A percentile compares a stretch with the other conserved stretches of the same genome.
phyloP scores from a whole-genome alignment of 1,139 yeast genomes.

The Sugiyamaella xylanicola region DNA sequence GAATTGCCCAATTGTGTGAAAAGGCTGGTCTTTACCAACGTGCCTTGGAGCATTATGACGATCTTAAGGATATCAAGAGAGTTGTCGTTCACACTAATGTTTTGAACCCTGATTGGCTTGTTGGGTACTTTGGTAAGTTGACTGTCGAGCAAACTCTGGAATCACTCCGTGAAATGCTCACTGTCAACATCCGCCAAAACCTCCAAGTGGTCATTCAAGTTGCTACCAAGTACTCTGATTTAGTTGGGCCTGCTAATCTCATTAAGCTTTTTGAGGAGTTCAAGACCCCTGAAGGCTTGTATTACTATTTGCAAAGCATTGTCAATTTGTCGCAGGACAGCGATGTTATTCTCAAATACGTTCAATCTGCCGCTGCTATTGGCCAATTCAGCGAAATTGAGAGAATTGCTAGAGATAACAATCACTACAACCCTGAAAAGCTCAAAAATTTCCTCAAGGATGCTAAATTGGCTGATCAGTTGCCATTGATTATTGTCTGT shows the following conservation, averaged over 20 bases:
- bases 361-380: slow-evolving; percentile 88
- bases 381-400: slow-evolving; percentile 94
- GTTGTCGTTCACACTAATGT: slow-evolving; percentile 86
- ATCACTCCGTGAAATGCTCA: slow-evolving; percentile 83
- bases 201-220: slow-evolving; percentile 94
- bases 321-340: slow-evolving; percentile 93
- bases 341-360: slow-evolving; percentile 93
- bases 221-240: slow-evolving; percentile 93
- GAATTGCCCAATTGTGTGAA: slow-evolving; percentile 89
- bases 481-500: slow-evolving; percentile 94
- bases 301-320: slow-evolving; percentile 88
- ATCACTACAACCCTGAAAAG: slow-evolving; percentile 93
- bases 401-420: slow-evolving; percentile 91
- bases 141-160: slow-evolving; percentile 92
- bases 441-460: slow-evolving; percentile 96
- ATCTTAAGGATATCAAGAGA: slow-evolving; percentile 91
- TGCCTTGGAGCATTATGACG: slow-evolving; percentile 94
- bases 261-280: slow-evolving; percentile 92
- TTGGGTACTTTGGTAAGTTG: slow-evolving; percentile 87
- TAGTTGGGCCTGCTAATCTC: slow-evolving; percentile 82
- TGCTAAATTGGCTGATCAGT: slow-evolving; percentile 89
- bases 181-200: slow-evolving; percentile 80
- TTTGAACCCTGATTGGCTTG: slow-evolving; percentile 92
- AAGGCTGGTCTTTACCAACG: slow-evolving; percentile 92
- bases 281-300: slow-evolving; percentile 89